Conservation (phyloP, 495 filamentous ascomycete species). For the Trichoderma reesei region DNA sequence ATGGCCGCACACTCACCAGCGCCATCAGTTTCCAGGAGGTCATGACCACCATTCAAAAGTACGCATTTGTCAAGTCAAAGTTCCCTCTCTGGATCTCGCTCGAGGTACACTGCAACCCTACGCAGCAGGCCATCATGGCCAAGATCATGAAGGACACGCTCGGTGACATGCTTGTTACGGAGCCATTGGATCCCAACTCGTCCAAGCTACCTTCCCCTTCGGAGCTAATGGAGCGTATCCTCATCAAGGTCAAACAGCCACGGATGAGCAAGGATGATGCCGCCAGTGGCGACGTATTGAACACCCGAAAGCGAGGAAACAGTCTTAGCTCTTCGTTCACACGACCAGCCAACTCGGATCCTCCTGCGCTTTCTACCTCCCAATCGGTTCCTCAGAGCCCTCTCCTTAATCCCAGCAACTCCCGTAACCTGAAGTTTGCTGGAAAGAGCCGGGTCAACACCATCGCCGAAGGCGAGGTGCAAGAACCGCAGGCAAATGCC, state of each 20-base stretch:
- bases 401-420: slow-evolving; percentile 29
- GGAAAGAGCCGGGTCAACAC: slow-evolving; percentile 32
- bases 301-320: slow-evolving; percentile 56
- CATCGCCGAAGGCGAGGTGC: slow-evolving; percentile 41
- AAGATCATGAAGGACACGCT: slow-evolving; percentile 79
- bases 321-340: slow-evolving; percentile 71
- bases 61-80: slow-evolving; percentile 71
- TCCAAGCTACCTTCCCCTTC: slow-evolving; percentile 72
- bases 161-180: slow-evolving; percentile 62
- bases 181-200: slow-evolving; percentile 57
- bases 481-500: slow-evolving; percentile 37
- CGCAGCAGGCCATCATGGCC: slow-evolving; percentile 82
- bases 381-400: slow-evolving; percentile 52
- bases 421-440: slow-evolving; percentile 21
- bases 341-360: slow-evolving; percentile 40
- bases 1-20: slow-evolving; percentile 81
- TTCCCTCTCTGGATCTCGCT: slow-evolving; percentile 91
- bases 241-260: slow-evolving; percentile 85
- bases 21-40: slow-evolving; percentile 81
- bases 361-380: slow-evolving; percentile 6
- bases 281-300: slow-evolving; percentile 23
- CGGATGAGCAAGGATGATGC: slow-evolving; percentile 32
- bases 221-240: slow-evolving; percentile 67
- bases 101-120: slow-evolving; percentile 80
- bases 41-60: slow-evolving; percentile 83